These are phyloP conservation scores for Orbilia javanica DNA, from an alignment of 2,329 filamentous ascomycete genomes.

Conservation along the genomic window DNA sequence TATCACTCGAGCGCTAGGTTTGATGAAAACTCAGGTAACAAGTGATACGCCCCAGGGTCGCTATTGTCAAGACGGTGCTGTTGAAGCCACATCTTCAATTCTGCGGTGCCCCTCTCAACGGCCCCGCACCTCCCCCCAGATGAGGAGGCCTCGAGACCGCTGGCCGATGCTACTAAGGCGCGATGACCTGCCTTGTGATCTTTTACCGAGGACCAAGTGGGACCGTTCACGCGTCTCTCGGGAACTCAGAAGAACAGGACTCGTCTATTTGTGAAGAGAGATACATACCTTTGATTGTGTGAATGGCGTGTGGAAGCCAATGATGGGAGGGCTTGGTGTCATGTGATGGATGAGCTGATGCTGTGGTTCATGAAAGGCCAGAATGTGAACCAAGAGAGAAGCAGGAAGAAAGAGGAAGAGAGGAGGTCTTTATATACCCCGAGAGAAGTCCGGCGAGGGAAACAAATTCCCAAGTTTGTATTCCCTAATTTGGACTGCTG, in stretches of 20 bases:
- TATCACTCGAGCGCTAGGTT: neutral
- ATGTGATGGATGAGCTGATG: neutral
- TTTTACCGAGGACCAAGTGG: neutral
- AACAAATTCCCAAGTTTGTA: no score
- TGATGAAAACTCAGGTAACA: no score
- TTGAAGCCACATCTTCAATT: no score
- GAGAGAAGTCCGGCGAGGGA: neutral
- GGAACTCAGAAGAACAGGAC: neutral
- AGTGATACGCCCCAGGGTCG: no score
- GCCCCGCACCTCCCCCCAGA: no score
- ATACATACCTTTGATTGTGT: conserved; percentile 21
- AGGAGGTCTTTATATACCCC: neutral
- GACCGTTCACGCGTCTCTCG: neutral
- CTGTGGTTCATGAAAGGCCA: neutral
- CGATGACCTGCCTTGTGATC: no score
- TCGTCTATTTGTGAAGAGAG: conserved; percentile 18
- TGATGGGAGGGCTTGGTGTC: neutral
- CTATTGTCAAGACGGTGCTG: no score
- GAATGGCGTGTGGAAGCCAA: neutral
- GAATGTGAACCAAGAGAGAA: neutral
- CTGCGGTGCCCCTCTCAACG: no score
- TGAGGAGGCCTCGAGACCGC: no score
- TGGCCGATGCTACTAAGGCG: no score
- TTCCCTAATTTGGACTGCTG: no score
- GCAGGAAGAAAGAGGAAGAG: neutral